These are phyloP conservation scores for Closterium sp. DNA, from an alignment of 139 green algal genomes.

Conservation along the genomic window DNA sequence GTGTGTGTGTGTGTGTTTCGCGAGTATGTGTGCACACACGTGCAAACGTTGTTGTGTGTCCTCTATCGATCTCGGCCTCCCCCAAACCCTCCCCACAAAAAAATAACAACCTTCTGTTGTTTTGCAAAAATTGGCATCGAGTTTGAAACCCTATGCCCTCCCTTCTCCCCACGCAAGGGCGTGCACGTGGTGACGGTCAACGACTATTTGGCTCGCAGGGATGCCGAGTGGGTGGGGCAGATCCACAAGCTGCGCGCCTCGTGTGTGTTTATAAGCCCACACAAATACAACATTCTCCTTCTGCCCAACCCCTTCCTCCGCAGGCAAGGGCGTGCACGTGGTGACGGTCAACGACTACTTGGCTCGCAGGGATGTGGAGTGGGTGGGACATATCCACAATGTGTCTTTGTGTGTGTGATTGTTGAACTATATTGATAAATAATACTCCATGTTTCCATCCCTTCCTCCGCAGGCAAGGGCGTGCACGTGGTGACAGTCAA, in stretches of 20 bases:
- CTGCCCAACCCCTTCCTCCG: not conserved
- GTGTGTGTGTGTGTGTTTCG: no score
- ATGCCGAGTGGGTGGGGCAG: constrained; percentile 34
- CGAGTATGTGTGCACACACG: no score
- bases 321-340: constrained; percentile 73
- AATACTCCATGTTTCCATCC: no score
- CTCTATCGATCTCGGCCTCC: no score
- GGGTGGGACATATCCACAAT: constrained; percentile 32
- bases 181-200: constrained; percentile 70
- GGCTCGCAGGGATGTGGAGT: constrained; percentile 37
- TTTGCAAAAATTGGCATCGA: no score
- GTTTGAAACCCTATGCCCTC: no score
- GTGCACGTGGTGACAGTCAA: constrained; percentile 70
- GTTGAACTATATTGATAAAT: no score
- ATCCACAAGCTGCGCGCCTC: constrained; percentile 22
- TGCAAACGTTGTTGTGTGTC: no score
- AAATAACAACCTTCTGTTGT: no score
- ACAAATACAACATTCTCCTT: not conserved
- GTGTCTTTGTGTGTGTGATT: constrained; percentile 60
- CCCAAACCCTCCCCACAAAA: no score
- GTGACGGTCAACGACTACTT: constrained; percentile 53
- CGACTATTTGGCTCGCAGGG: constrained; percentile 35
- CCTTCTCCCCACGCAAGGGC: constrained; percentile 49
- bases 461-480: constrained; percentile 52
- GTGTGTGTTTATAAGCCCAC: no score